Conservation (phyloP, 257 asterid genomes). For the Solanum rostratum region DNA sequence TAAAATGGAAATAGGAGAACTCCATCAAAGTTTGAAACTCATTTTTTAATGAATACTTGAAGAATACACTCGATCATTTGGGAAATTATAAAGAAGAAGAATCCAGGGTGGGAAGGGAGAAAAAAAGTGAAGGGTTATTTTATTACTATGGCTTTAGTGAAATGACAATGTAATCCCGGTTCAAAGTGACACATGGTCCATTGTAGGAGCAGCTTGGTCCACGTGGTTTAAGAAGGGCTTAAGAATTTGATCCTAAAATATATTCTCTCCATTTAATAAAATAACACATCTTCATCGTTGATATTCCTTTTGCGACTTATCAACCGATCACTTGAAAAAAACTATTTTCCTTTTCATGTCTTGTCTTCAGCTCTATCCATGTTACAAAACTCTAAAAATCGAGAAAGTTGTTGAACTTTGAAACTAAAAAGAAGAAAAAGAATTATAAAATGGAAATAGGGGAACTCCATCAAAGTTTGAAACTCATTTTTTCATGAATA, state of each 20-base stretch:
- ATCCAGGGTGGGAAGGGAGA: not conserved
- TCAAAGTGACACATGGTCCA: constrained; percentile 37
- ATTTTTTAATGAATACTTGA: not conserved
- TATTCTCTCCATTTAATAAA: too few relatives aligned
- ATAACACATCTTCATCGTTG: too few relatives aligned
- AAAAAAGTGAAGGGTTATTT: not conserved
- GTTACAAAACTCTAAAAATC: not conserved
- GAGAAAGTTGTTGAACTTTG: not conserved
- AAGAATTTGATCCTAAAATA: constrained; percentile 6
- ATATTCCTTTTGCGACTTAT: too few relatives aligned
- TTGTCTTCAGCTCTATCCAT: constrained; percentile 27
- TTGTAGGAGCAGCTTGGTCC: not conserved
- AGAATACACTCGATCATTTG: not conserved
- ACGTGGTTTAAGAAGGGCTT: constrained; percentile 35
- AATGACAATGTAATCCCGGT: constrained; percentile 30
- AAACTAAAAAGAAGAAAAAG: not conserved
- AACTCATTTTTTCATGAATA: not conserved
- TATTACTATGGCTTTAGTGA: not conserved
- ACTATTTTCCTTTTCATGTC: not conserved
- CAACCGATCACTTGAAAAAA: constrained; percentile 21
- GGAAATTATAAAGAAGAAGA: not conserved
- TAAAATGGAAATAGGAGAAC: not conserved
- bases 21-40: not conserved
- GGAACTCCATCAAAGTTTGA: not conserved
- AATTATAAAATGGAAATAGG: not conserved